Percentiles rank a stretch among this genome's conserved stretches.
Conservation (phyloP, 345 rosid genomes). For the Kernera saxatilis region DNA sequence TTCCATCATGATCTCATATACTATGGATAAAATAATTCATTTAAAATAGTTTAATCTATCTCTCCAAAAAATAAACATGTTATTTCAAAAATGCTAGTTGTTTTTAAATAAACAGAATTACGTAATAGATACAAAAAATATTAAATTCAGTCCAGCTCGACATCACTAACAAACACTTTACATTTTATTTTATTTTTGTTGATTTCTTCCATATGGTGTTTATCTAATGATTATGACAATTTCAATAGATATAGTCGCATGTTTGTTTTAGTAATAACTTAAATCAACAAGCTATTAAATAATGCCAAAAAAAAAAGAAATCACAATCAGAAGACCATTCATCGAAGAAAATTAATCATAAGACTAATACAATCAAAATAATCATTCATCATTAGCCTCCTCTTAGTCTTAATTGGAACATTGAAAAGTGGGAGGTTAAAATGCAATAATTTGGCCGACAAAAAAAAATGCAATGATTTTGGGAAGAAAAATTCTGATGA, state of each 20-base stretch:
- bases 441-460: background rate
- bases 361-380: background rate
- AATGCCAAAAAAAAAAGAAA: background rate
- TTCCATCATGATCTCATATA: background rate
- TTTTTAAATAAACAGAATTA: background rate
- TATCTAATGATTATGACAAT: background rate
- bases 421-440: background rate
- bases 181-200: background rate
- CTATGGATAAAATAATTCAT: background rate
- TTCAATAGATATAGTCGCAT: background rate
- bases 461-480: slow-evolving; percentile 1
- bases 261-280: background rate
- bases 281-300: background rate
- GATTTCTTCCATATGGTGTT: background rate
- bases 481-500: background rate
- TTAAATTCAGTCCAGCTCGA: background rate
- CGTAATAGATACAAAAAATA: background rate
- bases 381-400: background rate
- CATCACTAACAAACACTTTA: background rate
- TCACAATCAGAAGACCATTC: slow-evolving; percentile 3
- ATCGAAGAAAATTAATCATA: background rate
- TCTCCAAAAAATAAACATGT: background rate
- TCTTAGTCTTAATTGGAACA: background rate
- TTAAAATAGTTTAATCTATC: background rate
- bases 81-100: background rate